Evolutionary conservation across 495 filamentous ascomycete species (phyloP).

Genomic region (Corynascus novoguineensis): DNA sequence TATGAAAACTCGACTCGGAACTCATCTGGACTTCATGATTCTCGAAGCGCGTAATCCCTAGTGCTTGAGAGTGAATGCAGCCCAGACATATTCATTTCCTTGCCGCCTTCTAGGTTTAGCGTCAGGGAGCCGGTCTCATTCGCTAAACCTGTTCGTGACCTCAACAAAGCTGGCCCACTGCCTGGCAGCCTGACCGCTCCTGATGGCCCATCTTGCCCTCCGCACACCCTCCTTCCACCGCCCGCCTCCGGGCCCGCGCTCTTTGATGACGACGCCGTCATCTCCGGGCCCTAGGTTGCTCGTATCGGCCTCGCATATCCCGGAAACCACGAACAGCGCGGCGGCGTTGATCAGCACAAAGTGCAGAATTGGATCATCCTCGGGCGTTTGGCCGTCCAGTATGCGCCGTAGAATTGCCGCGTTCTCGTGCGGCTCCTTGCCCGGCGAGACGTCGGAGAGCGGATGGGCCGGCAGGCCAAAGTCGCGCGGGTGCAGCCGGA

Average conservation of each 20-base stretch:
- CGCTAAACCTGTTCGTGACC: constrained; percentile 38
- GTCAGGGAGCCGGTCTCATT: neutral
- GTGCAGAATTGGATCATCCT: constrained; percentile 77
- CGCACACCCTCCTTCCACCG: constrained; percentile 92
- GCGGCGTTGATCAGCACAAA: constrained; percentile 95
- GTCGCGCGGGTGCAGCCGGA: constrained; percentile 68
- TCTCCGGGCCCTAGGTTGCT: constrained; percentile 61
- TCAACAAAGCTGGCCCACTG: constrained; percentile 67
- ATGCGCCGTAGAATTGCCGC: constrained; percentile 74
- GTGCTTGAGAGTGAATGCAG: too few relatives aligned
- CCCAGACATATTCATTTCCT: too few relatives aligned
- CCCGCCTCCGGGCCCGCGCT: constrained; percentile 74
- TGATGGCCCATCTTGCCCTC: constrained; percentile 74
- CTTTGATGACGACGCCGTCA: constrained; percentile 67
- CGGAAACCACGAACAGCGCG: constrained; percentile 73
- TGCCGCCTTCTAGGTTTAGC: too few relatives aligned
- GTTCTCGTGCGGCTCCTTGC: constrained; percentile 82
- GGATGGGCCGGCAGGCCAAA: constrained; percentile 78
- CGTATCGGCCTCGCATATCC: constrained; percentile 76
- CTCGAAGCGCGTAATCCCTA: too few relatives aligned
- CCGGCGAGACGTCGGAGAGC: constrained; percentile 69
- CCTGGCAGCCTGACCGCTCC: constrained; percentile 72
- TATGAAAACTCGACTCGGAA: too few relatives aligned
- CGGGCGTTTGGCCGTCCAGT: constrained; percentile 62
- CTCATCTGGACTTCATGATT: too few relatives aligned